A percentile compares a stretch with the other conserved stretches of the same genome.
These are phyloP conservation scores for Alternaria novae-zelandiae DNA, from an alignment of 2,329 filamentous ascomycete genomes.

Conservation along the genomic window DNA sequence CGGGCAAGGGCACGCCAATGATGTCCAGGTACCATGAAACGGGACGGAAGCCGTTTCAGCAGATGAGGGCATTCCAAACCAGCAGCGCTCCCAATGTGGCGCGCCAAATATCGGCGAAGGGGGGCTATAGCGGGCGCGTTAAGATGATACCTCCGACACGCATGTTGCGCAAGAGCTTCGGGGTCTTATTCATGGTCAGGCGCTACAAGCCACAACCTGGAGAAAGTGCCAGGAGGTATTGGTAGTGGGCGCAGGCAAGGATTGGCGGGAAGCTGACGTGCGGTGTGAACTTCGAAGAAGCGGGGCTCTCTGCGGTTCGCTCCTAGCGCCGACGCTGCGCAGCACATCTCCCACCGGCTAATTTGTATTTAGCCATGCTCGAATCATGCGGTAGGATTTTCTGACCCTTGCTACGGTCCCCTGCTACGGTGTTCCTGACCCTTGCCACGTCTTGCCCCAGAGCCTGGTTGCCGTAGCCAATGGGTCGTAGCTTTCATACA, in stretches of 20 bases:
- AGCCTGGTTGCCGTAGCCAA: slow-evolving; percentile 31
- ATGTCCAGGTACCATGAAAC: slow-evolving; percentile 7
- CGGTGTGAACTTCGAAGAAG: slow-evolving; percentile 10
- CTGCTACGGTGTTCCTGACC: slow-evolving; percentile 7
- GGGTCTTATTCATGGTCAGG: slow-evolving; percentile 31
- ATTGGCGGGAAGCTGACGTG: slow-evolving; percentile 15
- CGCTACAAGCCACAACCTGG: slow-evolving; percentile 33
- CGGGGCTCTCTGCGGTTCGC: slow-evolving; percentile 3
- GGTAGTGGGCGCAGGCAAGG: slow-evolving; percentile 19
- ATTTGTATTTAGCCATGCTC: slow-evolving; percentile 11
- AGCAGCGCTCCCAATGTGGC: background rate
- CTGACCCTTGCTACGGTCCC: background rate
- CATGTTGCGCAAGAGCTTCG: slow-evolving; percentile 13
- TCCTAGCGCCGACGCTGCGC: slow-evolving; percentile 2
- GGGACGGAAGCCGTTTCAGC: slow-evolving; percentile 23
- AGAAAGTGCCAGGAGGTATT: slow-evolving; percentile 18
- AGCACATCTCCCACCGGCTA: slow-evolving; percentile 12
- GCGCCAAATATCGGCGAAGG: slow-evolving; percentile 4
- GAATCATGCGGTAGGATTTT: slow-evolving; percentile 2
- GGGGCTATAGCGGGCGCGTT: slow-evolving; percentile 7
- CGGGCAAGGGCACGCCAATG: slow-evolving; percentile 11
- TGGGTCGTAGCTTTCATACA: slow-evolving; percentile 21
- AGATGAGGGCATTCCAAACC: slow-evolving; percentile 26
- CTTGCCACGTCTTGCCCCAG: slow-evolving; percentile 21
- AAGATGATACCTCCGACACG: slow-evolving; percentile 24